These are phyloP conservation scores for Phascolomyces articulosus DNA, from an alignment of 371 early-diverging fungal species.

Conservation along the genomic window DNA sequence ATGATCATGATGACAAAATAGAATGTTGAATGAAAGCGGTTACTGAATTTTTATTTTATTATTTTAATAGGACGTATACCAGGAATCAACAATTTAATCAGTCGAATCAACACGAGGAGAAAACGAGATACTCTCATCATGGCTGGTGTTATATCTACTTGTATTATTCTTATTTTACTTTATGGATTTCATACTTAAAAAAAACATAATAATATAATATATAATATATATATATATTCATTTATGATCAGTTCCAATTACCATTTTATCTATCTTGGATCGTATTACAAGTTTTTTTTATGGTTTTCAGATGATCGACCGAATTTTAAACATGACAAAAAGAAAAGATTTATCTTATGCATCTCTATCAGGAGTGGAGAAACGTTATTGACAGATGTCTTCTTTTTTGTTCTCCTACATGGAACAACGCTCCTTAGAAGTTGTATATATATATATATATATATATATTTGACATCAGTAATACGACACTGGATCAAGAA, in stretches of 20 bases:
- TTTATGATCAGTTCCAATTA: too few species aligned
- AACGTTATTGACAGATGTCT: neutral
- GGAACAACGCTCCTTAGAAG: neutral
- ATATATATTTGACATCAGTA: neutral
- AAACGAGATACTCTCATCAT: conserved; percentile 66
- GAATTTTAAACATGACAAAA: neutral
- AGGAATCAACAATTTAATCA: conserved; percentile 63
- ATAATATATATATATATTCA: too few species aligned
- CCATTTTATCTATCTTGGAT: too few species aligned
- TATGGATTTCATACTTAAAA: conserved; percentile 48
- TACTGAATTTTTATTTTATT: neutral
- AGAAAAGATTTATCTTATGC: neutral
- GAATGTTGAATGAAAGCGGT: neutral
- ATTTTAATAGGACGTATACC: conserved; percentile 53
- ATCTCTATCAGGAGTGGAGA: neutral
- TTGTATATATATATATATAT: too few species aligned
- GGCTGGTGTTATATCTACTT: conserved; percentile 64
- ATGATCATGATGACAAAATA: too few species aligned
- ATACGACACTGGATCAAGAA: too few species aligned
- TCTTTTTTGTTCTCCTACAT: too few species aligned
- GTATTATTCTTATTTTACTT: conserved; percentile 58
- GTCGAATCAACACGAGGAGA: conserved; percentile 64
- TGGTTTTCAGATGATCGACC: conserved; percentile 1
- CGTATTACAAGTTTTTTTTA: too few species aligned
- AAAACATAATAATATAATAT: neutral